Evolutionary conservation across 805 yeast genomes (phyloP).

Genomic region (Hagleromyces aurorensis): DNA sequence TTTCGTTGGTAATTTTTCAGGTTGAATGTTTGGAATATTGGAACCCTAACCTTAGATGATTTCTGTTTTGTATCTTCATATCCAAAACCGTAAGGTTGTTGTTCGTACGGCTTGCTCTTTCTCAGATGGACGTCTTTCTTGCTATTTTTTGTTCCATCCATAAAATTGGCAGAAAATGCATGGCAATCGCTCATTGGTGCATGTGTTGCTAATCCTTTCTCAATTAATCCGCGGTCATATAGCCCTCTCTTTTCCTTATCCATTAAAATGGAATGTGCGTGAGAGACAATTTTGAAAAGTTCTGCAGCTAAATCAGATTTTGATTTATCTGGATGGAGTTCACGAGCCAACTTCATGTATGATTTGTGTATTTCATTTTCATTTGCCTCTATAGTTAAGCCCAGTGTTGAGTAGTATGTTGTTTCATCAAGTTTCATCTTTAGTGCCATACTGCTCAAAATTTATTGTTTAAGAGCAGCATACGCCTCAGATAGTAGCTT

Average conservation of each 20-base stretch:
- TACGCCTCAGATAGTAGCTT: too few species aligned
- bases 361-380: constrained; percentile 56
- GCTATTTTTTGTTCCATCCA: constrained; percentile 1
- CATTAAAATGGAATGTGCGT: constrained; percentile 27
- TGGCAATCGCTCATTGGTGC: constrained; percentile 6
- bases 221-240: constrained; percentile 18
- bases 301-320: constrained; percentile 33
- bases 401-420: constrained; percentile 26
- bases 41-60: constrained; percentile 10
- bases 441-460: too few species aligned
- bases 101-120: constrained; percentile 24
- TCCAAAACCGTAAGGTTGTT: constrained; percentile 32
- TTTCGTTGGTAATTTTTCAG: constrained; percentile 22
- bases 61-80: constrained; percentile 1
- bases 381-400: constrained; percentile 20
- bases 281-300: constrained; percentile 25
- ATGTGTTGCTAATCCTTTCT: constrained; percentile 16
- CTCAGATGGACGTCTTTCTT: constrained; percentile 4
- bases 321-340: constrained; percentile 77
- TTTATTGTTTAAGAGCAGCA: too few species aligned
- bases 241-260: constrained; percentile 15
- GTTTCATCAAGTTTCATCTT: constrained; percentile 22
- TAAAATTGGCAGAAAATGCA: constrained; percentile 1
- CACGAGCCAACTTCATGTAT: constrained; percentile 64
- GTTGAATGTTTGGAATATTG: constrained; percentile 23